Conservation (phyloP, 768 basidiomycete genomes). For the Cystofilobasidium ferigula region DNA sequence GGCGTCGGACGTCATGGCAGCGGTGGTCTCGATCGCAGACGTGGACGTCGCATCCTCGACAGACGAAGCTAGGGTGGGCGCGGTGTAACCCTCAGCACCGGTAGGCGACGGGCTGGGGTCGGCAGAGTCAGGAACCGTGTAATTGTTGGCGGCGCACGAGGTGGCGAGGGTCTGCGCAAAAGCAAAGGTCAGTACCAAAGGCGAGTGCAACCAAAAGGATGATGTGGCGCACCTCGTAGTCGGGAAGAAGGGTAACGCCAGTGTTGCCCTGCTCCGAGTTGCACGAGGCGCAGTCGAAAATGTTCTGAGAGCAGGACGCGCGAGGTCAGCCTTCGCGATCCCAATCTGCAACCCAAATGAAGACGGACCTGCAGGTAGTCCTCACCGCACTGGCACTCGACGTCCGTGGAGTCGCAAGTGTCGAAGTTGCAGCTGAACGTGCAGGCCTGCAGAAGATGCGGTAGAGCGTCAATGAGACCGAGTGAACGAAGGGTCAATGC, state of each 20-base stretch:
- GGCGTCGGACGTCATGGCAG: not conserved
- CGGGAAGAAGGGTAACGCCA: conserved; percentile 32
- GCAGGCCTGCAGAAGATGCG: conserved; percentile 27
- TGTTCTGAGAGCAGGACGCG: conserved; percentile 32
- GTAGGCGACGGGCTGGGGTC: conserved; percentile 29
- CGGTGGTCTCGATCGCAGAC: not conserved
- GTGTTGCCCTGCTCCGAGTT: conserved; percentile 38
- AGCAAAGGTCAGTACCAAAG: not conserved
- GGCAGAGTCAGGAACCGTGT: conserved; percentile 30
- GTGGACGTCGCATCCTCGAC: not conserved
- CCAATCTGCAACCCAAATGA: not conserved
- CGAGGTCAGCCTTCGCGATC: too few species aligned
- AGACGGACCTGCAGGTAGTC: not conserved
- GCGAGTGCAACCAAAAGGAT: too few species aligned
- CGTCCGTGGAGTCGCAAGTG: conserved; percentile 32
- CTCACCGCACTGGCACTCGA: conserved; percentile 36
- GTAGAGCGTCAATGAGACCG: conserved; percentile 6
- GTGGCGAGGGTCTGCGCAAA: conserved; percentile 28
- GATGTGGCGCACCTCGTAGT: conserved; percentile 29
- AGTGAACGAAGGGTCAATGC: conserved; percentile 4
- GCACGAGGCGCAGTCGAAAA: conserved; percentile 37
- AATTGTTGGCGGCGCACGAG: conserved; percentile 36
- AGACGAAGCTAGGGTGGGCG: conserved; percentile 25
- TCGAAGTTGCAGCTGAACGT: conserved; percentile 35
- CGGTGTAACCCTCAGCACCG: conserved; percentile 29